These are phyloP conservation scores for Atkinsonella hypoxylon DNA, from an alignment of 2,329 filamentous ascomycete genomes.

Conservation along the genomic window DNA sequence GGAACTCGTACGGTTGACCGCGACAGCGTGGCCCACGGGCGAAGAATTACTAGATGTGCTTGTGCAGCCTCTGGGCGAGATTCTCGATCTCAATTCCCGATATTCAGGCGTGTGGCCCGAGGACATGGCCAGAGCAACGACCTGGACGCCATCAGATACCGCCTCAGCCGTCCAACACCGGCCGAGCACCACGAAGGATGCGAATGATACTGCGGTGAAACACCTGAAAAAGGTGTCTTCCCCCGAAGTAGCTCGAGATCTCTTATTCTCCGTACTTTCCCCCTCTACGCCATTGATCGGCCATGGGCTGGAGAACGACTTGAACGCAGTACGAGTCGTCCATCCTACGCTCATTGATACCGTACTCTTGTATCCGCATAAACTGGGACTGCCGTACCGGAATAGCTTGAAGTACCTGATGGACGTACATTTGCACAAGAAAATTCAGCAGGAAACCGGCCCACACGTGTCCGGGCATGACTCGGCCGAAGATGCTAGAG, in stretches of 20 bases:
- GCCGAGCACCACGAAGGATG: slow-evolving; percentile 10
- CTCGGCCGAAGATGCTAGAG: slow-evolving; percentile 79
- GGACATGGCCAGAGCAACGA: slow-evolving; percentile 57
- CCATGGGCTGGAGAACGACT: slow-evolving; percentile 89
- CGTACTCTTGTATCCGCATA: slow-evolving; percentile 71
- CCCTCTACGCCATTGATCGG: slow-evolving; percentile 77
- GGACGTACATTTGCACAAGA: slow-evolving; percentile 53
- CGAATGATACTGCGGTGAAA: slow-evolving; percentile 13
- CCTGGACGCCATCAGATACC: slow-evolving; percentile 28
- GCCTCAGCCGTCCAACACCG: not conserved
- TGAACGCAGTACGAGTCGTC: slow-evolving; percentile 74
- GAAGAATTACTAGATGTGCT: slow-evolving; percentile 70
- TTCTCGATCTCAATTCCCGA: slow-evolving; percentile 82
- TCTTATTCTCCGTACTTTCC: slow-evolving; percentile 65
- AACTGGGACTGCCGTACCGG: slow-evolving; percentile 62
- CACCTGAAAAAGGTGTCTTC: slow-evolving; percentile 62
- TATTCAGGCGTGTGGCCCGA: slow-evolving; percentile 80
- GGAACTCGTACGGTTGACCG: slow-evolving; percentile 82
- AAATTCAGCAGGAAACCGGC: slow-evolving; percentile 62
- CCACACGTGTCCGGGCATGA: slow-evolving; percentile 59
- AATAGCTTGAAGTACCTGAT: slow-evolving; percentile 67
- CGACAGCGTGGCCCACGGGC: slow-evolving; percentile 73
- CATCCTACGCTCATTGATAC: slow-evolving; percentile 83
- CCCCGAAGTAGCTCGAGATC: slow-evolving; percentile 58
- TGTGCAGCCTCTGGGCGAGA: slow-evolving; percentile 69